Percentiles rank a stretch among this genome's conserved stretches.
phyloP scores from a whole-genome alignment of 352 stramenopile species.

The Globisporangium megalacanthum region DNA sequence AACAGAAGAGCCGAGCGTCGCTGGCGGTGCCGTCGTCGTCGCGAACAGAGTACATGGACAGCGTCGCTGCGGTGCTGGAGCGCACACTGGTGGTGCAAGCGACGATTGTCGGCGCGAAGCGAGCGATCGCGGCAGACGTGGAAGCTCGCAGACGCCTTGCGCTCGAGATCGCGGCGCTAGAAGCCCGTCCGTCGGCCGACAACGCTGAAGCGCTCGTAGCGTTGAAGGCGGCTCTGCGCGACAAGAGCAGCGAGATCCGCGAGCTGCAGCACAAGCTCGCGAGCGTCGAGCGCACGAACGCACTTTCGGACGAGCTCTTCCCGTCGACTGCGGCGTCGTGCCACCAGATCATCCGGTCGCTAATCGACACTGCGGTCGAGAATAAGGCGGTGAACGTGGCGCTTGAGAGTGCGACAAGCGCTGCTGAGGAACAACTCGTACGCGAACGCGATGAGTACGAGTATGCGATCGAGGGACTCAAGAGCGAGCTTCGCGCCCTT shows the following conservation, averaged over 20 bases:
- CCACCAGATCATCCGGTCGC: constrained; percentile 45
- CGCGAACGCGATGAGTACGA: constrained; percentile 21
- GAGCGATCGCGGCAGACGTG: constrained; percentile 41
- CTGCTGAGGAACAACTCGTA: constrained; percentile 24
- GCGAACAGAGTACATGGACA: constrained; percentile 18
- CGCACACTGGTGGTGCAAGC: constrained; percentile 39
- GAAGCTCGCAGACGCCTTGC: constrained; percentile 50
- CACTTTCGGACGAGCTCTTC: constrained; percentile 35
- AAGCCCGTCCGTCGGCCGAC: constrained; percentile 11
- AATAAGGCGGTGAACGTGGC: constrained; percentile 26
- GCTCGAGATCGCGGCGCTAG: constrained; percentile 25
- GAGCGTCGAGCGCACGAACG: constrained; percentile 41
- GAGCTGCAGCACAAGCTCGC: constrained; percentile 58
- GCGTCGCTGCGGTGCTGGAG: constrained; percentile 26
- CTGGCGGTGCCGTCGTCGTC: neutral
- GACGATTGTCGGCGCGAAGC: constrained; percentile 42
- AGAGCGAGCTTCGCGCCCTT: constrained; percentile 19
- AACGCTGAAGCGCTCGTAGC: constrained; percentile 20
- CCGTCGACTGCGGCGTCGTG: constrained; percentile 29
- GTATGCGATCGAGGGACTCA: constrained; percentile 16
- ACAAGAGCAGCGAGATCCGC: constrained; percentile 55
- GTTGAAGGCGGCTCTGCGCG: constrained; percentile 30
- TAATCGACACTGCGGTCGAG: constrained; percentile 42
- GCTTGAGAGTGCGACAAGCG: constrained; percentile 28
- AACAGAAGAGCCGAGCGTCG: constrained; percentile 18